A percentile compares a stretch with the other conserved stretches of the same genome.
Conservation (phyloP, 306 rosid genomes). For the Quercus alba region DNA sequence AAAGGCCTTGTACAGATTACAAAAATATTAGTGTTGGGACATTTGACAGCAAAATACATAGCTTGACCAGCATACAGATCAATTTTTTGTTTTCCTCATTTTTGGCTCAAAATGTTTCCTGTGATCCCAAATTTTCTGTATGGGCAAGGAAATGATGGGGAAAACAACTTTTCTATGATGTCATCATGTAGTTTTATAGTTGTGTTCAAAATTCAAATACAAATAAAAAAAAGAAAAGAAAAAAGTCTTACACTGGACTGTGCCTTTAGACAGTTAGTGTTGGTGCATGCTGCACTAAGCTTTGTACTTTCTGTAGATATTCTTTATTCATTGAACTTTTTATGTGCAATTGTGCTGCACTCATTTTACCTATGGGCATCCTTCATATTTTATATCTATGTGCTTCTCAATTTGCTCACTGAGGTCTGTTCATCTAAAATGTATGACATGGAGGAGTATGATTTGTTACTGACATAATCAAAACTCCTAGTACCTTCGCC, state of each 20-base stretch:
- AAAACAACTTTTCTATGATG: not conserved
- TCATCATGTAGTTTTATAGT: not conserved
- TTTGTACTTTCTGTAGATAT: not conserved
- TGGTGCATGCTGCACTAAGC: not conserved
- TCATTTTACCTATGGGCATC: not conserved
- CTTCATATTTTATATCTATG: not conserved
- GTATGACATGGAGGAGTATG: not conserved
- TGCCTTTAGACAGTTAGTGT: not conserved
- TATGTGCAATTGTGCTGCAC: not conserved
- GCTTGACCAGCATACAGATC: not conserved
- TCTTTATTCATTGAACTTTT: not conserved
- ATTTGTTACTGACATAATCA: not conserved
- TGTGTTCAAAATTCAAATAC: not conserved
- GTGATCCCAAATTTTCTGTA: not conserved
- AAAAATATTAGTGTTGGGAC: not conserved
- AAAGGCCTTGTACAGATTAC: constrained; percentile 3
- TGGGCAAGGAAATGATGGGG: not conserved
- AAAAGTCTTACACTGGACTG: no score
- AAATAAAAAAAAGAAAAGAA: not conserved
- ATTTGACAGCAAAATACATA: not conserved
- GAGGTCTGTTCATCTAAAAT: no score
- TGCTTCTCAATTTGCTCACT: no score
- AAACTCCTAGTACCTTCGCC: not conserved
- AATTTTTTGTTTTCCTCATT: no score
- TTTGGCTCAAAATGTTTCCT: no score